Evolutionary conservation across 2,329 filamentous ascomycete genomes (phyloP).

Genomic region (Ascochyta rabiei): DNA sequence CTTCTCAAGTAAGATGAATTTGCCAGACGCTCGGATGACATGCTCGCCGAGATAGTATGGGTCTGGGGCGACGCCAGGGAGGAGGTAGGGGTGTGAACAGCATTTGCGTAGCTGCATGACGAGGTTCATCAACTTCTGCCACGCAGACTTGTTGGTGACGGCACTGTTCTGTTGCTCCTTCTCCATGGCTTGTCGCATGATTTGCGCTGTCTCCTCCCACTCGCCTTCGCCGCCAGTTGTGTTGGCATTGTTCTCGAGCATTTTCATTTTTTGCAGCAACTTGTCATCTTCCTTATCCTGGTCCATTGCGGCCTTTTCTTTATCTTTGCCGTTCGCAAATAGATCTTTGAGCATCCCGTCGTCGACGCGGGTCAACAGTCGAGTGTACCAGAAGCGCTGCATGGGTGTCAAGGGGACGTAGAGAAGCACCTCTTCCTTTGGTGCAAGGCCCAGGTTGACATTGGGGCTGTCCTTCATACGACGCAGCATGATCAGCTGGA

Average conservation of each 20-base stretch:
- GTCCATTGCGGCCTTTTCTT: constrained; percentile 50
- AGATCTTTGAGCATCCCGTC: constrained; percentile 59
- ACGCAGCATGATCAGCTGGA: constrained; percentile 65
- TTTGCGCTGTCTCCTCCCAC: constrained; percentile 79
- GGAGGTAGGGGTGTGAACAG: constrained; percentile 61
- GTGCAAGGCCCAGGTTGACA: constrained; percentile 61
- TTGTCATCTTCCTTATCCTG: constrained; percentile 47
- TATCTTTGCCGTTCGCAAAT: constrained; percentile 56
- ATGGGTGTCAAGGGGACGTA: constrained; percentile 64
- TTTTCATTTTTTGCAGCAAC: constrained; percentile 43
- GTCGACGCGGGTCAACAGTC: constrained; percentile 62
- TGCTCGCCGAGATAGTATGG: constrained; percentile 56
- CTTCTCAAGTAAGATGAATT: constrained; percentile 62
- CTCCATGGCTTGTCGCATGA: constrained; percentile 87
- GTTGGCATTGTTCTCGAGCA: constrained; percentile 26
- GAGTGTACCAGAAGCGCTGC: constrained; percentile 64
- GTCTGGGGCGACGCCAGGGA: constrained; percentile 54
- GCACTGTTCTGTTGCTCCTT: constrained; percentile 42
- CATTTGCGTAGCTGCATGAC: constrained; percentile 63
- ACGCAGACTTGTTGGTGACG: constrained; percentile 43
- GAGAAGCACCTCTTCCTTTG: constrained; percentile 63
- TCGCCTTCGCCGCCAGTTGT: constrained; percentile 22
- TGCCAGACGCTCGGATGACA: constrained; percentile 59
- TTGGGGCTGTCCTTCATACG: constrained; percentile 62
- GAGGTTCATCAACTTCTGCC: constrained; percentile 60